These are phyloP conservation scores for Geranomyces michiganensis DNA, from an alignment of 192 early-diverging fungal species.

Conservation along the genomic window DNA sequence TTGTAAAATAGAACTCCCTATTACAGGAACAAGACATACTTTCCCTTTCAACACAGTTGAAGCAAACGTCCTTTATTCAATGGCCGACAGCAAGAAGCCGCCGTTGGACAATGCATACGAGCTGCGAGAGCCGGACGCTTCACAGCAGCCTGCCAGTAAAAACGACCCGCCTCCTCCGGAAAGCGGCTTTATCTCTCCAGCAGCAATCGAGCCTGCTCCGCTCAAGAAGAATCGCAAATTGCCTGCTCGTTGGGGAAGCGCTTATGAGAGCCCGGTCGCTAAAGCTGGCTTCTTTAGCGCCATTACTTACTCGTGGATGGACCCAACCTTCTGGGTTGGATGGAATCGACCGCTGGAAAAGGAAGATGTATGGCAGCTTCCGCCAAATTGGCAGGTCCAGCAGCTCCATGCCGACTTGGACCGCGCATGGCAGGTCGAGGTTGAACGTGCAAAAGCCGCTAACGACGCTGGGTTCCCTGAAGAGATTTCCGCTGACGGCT, in stretches of 20 bases:
- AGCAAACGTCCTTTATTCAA: too few relatives aligned
- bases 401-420: slow-evolving; percentile 41
- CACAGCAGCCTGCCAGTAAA: too few relatives aligned
- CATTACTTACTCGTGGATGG: slow-evolving; percentile 59
- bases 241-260: slow-evolving; percentile 16
- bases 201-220: slow-evolving; percentile 22
- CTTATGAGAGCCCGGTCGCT: slow-evolving; percentile 8
- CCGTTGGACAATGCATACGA: too few relatives aligned
- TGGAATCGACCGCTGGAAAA: slow-evolving; percentile 58
- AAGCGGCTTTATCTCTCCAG: too few relatives aligned
- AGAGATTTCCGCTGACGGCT: background rate
- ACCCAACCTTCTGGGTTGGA: slow-evolving; percentile 61
- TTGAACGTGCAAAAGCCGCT: background rate
- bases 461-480: background rate
- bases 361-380: slow-evolving; percentile 62
- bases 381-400: slow-evolving; percentile 22
- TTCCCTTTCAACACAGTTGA: too few relatives aligned
- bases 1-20: too few relatives aligned
- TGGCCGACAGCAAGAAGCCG: too few relatives aligned
- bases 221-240: slow-evolving; percentile 25
- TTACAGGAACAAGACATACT: too few relatives aligned
- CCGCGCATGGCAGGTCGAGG: slow-evolving; percentile 41
- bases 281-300: slow-evolving; percentile 31
- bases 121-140: too few relatives aligned
- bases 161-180: too few relatives aligned